Conservation (phyloP, 106 monocot genomes). For the Platanthera zijinensis region DNA sequence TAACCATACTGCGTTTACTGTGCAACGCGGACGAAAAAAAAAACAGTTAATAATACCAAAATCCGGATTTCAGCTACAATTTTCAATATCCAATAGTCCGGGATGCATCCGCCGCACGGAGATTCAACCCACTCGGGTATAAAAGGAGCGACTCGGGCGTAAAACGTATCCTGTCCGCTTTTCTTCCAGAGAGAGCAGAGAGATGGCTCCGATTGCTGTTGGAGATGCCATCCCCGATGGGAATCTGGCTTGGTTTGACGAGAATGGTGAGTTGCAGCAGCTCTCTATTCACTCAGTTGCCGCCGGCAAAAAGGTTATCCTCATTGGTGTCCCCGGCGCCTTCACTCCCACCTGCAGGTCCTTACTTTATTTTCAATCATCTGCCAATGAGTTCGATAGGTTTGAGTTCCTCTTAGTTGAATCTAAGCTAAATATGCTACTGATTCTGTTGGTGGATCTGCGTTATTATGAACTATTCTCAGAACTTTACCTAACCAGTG, state of each 20-base stretch:
- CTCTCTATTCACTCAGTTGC: constrained; percentile 70
- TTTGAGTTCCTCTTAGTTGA: neutral
- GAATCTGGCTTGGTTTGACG: constrained; percentile 69
- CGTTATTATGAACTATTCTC: neutral
- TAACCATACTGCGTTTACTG: too few species aligned
- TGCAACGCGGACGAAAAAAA: too few species aligned
- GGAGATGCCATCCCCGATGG: constrained; percentile 80
- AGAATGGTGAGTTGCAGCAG: constrained; percentile 60
- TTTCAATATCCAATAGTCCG: too few species aligned
- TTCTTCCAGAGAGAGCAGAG: neutral
- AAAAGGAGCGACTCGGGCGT: too few species aligned
- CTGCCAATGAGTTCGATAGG: too few species aligned
- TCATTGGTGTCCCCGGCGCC: constrained; percentile 94
- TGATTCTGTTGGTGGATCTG: neutral
- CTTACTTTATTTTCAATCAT: neutral
- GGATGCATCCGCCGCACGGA: too few species aligned
- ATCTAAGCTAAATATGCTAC: neutral
- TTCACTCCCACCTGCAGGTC: constrained; percentile 99
- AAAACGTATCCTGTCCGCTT: too few species aligned
- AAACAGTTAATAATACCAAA: too few species aligned
- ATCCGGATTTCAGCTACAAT: too few species aligned
- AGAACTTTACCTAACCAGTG: neutral
- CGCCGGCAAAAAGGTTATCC: constrained; percentile 85
- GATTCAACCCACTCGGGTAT: too few species aligned
- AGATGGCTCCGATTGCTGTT: constrained; percentile 83